Base-by-base conservation (phyloP, 805 yeast species). In the Lipomyces starkeyi region DNA sequence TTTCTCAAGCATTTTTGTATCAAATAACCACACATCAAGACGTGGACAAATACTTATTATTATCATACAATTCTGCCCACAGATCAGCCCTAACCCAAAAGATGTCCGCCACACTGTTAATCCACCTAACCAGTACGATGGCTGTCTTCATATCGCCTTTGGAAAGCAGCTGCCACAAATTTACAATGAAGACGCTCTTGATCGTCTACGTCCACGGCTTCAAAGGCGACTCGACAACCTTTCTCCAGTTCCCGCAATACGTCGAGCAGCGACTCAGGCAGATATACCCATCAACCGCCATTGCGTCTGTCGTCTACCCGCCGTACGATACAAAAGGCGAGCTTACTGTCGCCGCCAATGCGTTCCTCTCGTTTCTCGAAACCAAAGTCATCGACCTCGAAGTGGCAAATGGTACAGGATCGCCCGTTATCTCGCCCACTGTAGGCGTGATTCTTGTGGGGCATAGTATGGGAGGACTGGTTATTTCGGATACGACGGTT, bases 401-500 rank as follows among this genome's bases (percentile, higher is more conserved):
- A 34, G 63, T 68, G 6, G n/a, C 27, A 14, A 55, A 61, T n/a
- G 58, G 64, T 20, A 61, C 73, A 13, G 17, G 13, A 17, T 64
- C 73, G 52, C 73, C 72, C 20, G 73, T 68, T 11, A 60, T 68
- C 17, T 52, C 52, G 17, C 73, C 73, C 3, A 25, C 59, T 20
- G 71, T 69, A 20, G 73, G 67, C 13, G 63, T 70, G 8, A 27
- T 70, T n/a, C 56, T 70, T 17, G 66, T 66, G 27, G 73, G 65
- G 6, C 73, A 70, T 49, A 65, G 69, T 27, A 70, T 70, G 73
- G 73, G 73, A 37, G 73, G 73, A 5, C 53, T 70, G 22, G 66
- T 70, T 27, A 54, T 63, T 35, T 22, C 65, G 13, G 73, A 70
- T 52, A 47, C 67, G 14, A 40, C 67, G 27, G 25, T 57, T 14